A percentile compares a stretch with the other conserved stretches of the same genome.
phyloP scores from a whole-genome alignment of 2,329 filamentous ascomycete species.

The Chrysoporthe puriensis region DNA sequence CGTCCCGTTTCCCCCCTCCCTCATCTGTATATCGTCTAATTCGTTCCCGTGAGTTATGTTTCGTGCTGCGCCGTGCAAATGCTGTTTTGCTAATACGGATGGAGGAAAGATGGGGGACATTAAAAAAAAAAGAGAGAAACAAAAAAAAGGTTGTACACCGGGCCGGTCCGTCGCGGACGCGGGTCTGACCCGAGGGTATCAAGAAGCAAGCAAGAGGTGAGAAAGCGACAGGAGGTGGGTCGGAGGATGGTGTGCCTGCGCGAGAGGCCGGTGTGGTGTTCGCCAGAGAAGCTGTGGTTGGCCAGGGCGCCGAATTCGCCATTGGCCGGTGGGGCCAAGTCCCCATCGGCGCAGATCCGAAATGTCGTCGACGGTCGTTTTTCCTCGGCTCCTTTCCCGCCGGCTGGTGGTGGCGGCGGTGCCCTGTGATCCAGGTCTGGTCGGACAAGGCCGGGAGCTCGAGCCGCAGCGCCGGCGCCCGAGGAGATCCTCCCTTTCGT shows the following conservation, averaged over 20 bases:
- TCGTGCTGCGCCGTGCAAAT: conserved; percentile 23
- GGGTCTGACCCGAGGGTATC: conserved; percentile 16
- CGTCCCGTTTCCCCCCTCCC: background rate
- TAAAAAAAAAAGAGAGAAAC: background rate
- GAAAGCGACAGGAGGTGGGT: background rate
- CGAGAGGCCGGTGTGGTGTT: background rate
- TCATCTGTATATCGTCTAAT: conserved; percentile 20
- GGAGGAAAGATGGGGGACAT: background rate
- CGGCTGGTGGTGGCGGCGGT: background rate
- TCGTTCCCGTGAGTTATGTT: conserved; percentile 18
- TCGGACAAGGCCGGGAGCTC: background rate
- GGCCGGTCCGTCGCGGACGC: background rate
- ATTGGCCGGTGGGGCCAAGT: background rate
- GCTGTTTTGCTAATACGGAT: conserved; percentile 8
- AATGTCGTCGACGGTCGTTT: background rate
- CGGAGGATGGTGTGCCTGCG: background rate
- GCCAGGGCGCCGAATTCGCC: background rate
- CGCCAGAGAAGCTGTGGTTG: background rate
- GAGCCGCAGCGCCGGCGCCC: background rate
- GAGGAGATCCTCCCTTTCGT: background rate
- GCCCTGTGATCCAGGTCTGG: background rate
- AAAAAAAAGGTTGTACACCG: background rate
- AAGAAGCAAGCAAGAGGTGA: background rate
- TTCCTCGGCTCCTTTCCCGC: conserved; percentile 3
- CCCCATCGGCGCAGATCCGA: background rate